Percentiles rank a stretch among this genome's conserved stretches.
Conservation (phyloP, 352 stramenopile genomes). For the Thalassiosira hispida region DNA sequence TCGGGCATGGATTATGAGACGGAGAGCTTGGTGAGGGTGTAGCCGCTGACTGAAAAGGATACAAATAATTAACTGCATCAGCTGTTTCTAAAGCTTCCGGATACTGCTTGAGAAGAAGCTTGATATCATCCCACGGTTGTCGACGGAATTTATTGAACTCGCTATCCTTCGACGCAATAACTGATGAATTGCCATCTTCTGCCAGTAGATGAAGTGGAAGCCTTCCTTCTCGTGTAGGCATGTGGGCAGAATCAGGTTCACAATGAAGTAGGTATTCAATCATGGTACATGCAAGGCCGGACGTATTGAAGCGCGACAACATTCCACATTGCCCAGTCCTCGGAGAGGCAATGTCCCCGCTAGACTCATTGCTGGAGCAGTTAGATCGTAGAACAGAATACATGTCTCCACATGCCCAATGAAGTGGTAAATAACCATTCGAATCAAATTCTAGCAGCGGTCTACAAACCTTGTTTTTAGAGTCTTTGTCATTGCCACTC, state of each 20-base stretch:
- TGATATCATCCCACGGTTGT: conserved; percentile 35
- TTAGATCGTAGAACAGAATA: background rate
- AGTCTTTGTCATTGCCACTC: background rate
- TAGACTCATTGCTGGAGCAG: too few species aligned
- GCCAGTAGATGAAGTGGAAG: conserved; percentile 30
- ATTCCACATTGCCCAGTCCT: background rate
- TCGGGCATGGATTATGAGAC: background rate
- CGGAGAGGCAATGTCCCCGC: background rate
- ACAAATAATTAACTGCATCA: conserved; percentile 33
- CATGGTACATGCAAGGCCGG: conserved; percentile 19
- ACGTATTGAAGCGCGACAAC: conserved; percentile 30
- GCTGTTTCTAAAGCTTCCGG: conserved; percentile 33
- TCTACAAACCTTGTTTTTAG: background rate
- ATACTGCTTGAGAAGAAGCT: conserved; percentile 26
- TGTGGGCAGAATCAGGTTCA: conserved; percentile 15
- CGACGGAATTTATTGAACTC: background rate
- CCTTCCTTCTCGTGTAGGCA: conserved; percentile 25
- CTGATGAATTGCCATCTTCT: conserved; percentile 11
- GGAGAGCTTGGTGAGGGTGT: background rate
- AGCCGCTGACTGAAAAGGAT: conserved; percentile 49
- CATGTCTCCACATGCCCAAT: conserved; percentile 41
- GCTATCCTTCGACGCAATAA: background rate
- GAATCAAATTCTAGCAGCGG: conserved; percentile 23
- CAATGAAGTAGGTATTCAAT: conserved; percentile 37
- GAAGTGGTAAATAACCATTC: conserved; percentile 38